These are phyloP conservation scores for Dryadomyces quercivorus DNA, from an alignment of 2,329 filamentous ascomycete species.

Conservation along the genomic window DNA sequence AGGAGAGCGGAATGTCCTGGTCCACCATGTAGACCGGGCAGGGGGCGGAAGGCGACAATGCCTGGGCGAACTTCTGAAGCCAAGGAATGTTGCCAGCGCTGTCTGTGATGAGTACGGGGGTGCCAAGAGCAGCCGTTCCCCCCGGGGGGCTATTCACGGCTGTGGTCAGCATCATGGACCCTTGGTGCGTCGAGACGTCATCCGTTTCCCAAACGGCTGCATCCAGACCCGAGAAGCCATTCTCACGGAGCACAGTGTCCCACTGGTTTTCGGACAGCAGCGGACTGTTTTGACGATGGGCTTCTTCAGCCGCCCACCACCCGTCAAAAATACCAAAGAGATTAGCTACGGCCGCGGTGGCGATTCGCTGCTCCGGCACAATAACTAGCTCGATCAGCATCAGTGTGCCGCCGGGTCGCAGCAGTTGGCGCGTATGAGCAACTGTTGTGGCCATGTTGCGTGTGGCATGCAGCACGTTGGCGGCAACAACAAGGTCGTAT, in stretches of 20 bases:
- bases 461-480: constrained; percentile 22
- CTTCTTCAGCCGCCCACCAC: constrained; percentile 12
- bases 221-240: constrained; percentile 11
- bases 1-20: constrained; percentile 1
- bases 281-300: constrained; percentile 10
- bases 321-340: constrained; percentile 13
- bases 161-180: constrained; percentile 11
- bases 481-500: constrained; percentile 23
- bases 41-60: neutral
- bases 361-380: constrained; percentile 8
- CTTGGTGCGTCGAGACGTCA: constrained; percentile 11
- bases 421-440: constrained; percentile 12
- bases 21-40: constrained; percentile 2
- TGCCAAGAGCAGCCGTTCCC: no score
- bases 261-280: constrained; percentile 11
- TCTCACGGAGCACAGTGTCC: constrained; percentile 8
- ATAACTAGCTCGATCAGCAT: constrained; percentile 11
- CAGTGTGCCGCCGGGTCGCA: constrained; percentile 14
- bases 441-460: constrained; percentile 13
- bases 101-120: constrained; percentile 8
- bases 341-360: constrained; percentile 9
- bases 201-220: constrained; percentile 12
- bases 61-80: constrained; percentile 3
- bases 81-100: constrained; percentile 5
- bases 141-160: neutral